Evolutionary conservation across 2,329 filamentous ascomycete species (phyloP).

Genomic region (Didymella arachidicola): DNA sequence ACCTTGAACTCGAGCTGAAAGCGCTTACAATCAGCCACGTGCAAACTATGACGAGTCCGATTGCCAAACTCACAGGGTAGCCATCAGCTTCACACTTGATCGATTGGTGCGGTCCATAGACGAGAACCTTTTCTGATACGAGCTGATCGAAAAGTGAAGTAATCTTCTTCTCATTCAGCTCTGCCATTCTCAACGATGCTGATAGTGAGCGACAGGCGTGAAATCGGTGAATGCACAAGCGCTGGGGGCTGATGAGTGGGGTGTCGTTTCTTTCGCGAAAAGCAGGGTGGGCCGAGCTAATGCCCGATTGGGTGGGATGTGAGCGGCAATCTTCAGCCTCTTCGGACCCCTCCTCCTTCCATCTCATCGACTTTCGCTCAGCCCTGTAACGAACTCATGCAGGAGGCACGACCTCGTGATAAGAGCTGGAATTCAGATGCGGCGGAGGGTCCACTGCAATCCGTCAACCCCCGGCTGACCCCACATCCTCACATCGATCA

Average conservation of each 20-base stretch:
- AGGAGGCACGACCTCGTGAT: not conserved
- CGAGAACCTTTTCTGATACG: slow-evolving; percentile 34
- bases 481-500: not conserved
- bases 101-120: slow-evolving; percentile 35
- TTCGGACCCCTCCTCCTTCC: not conserved
- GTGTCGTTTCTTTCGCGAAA: not conserved
- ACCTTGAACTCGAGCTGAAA: slow-evolving; percentile 45
- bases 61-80: slow-evolving; percentile 35
- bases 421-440: not conserved
- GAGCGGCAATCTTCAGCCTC: not conserved
- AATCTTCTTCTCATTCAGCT: slow-evolving; percentile 25
- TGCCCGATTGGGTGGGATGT: not conserved
- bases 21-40: slow-evolving; percentile 6
- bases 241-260: slow-evolving; percentile 5
- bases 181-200: slow-evolving; percentile 17
- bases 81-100: slow-evolving; percentile 28
- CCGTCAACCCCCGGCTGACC: not conserved
- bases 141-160: slow-evolving; percentile 36
- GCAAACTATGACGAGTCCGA: not conserved
- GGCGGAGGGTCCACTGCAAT: not conserved
- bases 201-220: not conserved
- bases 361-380: not conserved
- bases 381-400: not conserved
- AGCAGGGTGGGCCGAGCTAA: not conserved
- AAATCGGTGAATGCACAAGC: not conserved